A percentile compares a stretch with the other conserved stretches of the same genome.
phyloP scores from a whole-genome alignment of 257 asterid species.

The Solanum corneliomulleri region DNA sequence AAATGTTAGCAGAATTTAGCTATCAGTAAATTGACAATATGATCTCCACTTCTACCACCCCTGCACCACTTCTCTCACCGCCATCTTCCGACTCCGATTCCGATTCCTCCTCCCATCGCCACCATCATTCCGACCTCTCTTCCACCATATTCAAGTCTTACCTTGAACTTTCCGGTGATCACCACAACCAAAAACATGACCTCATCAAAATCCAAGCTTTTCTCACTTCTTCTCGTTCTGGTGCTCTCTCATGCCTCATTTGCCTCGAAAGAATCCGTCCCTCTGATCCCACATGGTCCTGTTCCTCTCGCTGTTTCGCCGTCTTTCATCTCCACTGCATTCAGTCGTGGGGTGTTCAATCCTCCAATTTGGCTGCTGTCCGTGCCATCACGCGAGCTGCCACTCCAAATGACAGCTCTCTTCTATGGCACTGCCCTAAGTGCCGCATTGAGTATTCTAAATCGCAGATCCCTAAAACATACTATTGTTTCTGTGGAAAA shows the following conservation, averaged over 20 bases:
- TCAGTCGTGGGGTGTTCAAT: conserved; percentile 88
- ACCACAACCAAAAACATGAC: conserved; percentile 34
- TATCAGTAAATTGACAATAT: conserved; percentile 6
- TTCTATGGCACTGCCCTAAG: conserved; percentile 91
- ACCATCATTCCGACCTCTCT: conserved; percentile 55
- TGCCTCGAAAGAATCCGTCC: conserved; percentile 87
- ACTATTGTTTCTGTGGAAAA: conserved; percentile 75
- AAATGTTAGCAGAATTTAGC: background rate
- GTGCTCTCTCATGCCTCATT: conserved; percentile 91
- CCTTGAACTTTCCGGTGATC: conserved; percentile 39
- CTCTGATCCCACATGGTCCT: conserved; percentile 89
- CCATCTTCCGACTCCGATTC: conserved; percentile 57
- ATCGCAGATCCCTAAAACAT: conserved; percentile 52
- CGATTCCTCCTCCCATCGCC: conserved; percentile 39
- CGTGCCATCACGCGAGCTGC: conserved; percentile 79
- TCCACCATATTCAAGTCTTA: conserved; percentile 80
- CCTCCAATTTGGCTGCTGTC: conserved; percentile 57
- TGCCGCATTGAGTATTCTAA: conserved; percentile 74
- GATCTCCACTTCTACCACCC: conserved; percentile 26
- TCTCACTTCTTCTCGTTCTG: conserved; percentile 78
- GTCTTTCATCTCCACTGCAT: conserved; percentile 86
- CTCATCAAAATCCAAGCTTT: conserved; percentile 85
- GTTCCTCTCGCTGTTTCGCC: conserved; percentile 76
- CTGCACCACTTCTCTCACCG: conserved; percentile 21
- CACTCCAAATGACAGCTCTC: conserved; percentile 25